Conservation (phyloP, 768 basidiomycete species). For the Boletus pseudopeckii region DNA sequence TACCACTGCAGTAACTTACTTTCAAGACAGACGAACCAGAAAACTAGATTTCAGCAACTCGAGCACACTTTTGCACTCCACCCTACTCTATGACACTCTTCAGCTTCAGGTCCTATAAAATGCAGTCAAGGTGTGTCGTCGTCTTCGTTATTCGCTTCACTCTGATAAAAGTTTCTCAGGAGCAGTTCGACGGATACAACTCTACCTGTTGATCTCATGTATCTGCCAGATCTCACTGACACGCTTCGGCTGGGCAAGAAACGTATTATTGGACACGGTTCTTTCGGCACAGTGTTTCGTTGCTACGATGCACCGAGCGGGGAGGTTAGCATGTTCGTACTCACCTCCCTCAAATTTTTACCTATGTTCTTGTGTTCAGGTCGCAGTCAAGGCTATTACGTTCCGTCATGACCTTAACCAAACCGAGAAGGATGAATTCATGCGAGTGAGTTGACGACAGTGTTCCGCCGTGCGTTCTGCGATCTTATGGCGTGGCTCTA, state of each 20-base stretch:
- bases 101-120: not conserved
- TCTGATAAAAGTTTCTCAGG: not conserved
- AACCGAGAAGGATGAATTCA: not conserved
- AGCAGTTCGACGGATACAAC: not conserved
- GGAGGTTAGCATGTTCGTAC: not conserved
- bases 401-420: not conserved
- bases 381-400: not conserved
- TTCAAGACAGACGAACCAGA: too few species aligned
- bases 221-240: not conserved
- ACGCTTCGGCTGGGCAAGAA: not conserved
- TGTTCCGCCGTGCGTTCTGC: not conserved
- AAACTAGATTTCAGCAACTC: not conserved
- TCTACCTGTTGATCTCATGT: not conserved
- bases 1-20: too few species aligned
- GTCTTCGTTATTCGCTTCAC: not conserved
- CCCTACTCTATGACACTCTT: too few species aligned
- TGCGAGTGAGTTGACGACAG: not conserved
- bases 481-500: not conserved
- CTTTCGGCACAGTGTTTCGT: not conserved
- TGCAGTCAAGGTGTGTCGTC: too few species aligned
- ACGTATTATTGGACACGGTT: too few species aligned
- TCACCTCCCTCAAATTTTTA: too few species aligned
- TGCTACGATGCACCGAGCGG: not conserved
- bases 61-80: not conserved
- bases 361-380: not conserved